Percentiles rank a stretch among this genome's conserved stretches.
These are phyloP conservation scores for Hortiboletus flavorubellus DNA, from an alignment of 768 basidiomycete species.

Conservation along the genomic window DNA sequence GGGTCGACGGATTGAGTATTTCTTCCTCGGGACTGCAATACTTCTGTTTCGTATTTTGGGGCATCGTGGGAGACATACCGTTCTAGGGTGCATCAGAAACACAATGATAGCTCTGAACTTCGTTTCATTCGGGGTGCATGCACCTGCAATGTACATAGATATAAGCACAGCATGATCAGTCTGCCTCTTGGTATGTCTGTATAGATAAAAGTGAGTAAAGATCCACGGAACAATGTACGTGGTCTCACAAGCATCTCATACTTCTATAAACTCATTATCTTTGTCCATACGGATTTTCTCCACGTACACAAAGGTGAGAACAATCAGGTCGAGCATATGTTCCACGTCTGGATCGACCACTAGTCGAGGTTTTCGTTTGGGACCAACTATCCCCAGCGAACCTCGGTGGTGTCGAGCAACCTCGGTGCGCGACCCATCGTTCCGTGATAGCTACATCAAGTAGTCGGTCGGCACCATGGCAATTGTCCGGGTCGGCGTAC, in stretches of 20 bases:
- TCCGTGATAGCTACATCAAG: constrained; percentile 15
- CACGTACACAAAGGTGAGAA: constrained; percentile 33
- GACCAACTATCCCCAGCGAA: constrained; percentile 20
- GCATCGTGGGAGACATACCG: not conserved
- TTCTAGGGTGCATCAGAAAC: not conserved
- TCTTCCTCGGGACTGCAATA: not conserved
- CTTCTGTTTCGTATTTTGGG: not conserved
- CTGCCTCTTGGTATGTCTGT: not conserved
- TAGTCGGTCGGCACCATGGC: not conserved
- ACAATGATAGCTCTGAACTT: not conserved
- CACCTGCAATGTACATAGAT: not conserved
- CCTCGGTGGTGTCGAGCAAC: constrained; percentile 22
- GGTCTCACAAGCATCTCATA: constrained; percentile 5
- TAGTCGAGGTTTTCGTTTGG: constrained; percentile 16
- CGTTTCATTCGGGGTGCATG: constrained; percentile 5
- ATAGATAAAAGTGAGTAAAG: not conserved
- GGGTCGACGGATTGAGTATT: not conserved
- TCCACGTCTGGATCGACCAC: constrained; percentile 17
- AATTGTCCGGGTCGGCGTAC: not conserved
- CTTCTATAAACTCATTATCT: constrained; percentile 5
- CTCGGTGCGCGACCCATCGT: constrained; percentile 13
- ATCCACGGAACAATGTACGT: not conserved
- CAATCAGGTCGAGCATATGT: constrained; percentile 26
- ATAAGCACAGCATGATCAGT: constrained; percentile 6
- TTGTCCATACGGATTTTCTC: constrained; percentile 30